These are phyloP conservation scores for Aureobasidium musti DNA, from an alignment of 2,329 filamentous ascomycete species.

Conservation along the genomic window DNA sequence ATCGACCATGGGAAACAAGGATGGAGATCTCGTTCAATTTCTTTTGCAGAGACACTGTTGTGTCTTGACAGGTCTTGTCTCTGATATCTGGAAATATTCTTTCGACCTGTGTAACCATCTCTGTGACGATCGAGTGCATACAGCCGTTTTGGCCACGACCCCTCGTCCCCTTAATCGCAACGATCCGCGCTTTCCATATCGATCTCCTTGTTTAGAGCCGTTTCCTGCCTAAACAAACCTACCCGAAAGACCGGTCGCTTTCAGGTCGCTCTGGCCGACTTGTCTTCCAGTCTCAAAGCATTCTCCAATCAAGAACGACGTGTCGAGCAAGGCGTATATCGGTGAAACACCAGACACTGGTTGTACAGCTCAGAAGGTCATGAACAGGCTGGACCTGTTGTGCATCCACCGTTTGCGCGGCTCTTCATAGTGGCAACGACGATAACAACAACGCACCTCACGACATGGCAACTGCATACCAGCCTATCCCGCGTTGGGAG, in stretches of 20 bases:
- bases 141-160: not conserved
- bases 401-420: conserved; percentile 15
- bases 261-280: not conserved
- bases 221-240: conserved; percentile 11
- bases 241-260: not conserved
- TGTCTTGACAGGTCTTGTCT: conserved; percentile 20
- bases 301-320: not conserved
- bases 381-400: conserved; percentile 28
- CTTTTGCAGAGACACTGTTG: conserved; percentile 13
- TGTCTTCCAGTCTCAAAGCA: not conserved
- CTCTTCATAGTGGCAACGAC: conserved; percentile 7
- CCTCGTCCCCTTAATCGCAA: conserved; percentile 23
- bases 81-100: not conserved
- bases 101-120: conserved; percentile 15
- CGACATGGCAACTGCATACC: conserved; percentile 28
- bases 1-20: conserved; percentile 18
- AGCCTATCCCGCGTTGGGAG: conserved; percentile 28
- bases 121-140: conserved; percentile 7
- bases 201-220: conserved; percentile 22
- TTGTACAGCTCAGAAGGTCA: conserved; percentile 13
- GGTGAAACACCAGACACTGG: conserved; percentile 20
- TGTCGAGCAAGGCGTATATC: not conserved
- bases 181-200: conserved; percentile 19
- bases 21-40: conserved; percentile 5
- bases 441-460: conserved; percentile 2